Percentiles rank a stretch among this genome's conserved stretches.
Evolutionary conservation across 2,329 filamentous ascomycete genomes (phyloP).

Genomic region (Fulvia fulva): DNA sequence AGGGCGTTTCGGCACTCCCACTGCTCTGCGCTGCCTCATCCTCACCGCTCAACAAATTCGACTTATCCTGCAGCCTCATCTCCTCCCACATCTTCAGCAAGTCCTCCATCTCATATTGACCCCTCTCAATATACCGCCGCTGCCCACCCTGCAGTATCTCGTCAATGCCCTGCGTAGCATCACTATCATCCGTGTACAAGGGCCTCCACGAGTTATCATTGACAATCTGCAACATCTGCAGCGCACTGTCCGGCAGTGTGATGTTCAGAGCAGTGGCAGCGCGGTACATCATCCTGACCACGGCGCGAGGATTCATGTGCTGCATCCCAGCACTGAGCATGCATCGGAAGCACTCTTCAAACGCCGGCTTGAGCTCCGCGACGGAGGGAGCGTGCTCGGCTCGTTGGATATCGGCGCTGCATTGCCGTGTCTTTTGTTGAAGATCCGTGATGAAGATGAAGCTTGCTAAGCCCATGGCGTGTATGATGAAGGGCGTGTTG

Average conservation of each 20-base stretch:
- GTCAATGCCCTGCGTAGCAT: too few relatives aligned
- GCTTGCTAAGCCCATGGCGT: conserved; percentile 3
- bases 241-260: conserved; percentile 29
- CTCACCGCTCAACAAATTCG: not conserved
- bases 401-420: not conserved
- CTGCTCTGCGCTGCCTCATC: not conserved
- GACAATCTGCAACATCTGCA: not conserved
- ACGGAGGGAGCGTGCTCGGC: not conserved
- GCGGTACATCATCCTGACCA: conserved; percentile 6
- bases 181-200: not conserved
- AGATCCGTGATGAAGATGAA: conserved; percentile 9
- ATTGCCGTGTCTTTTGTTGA: not conserved
- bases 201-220: not conserved
- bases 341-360: conserved; percentile 12
- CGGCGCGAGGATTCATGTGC: conserved; percentile 4
- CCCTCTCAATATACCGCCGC: not conserved
- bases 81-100: conserved; percentile 2
- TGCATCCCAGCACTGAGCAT: conserved; percentile 11
- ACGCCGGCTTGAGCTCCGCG: not conserved
- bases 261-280: not conserved
- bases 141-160: not conserved
- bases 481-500: conserved; percentile 2
- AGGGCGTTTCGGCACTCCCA: too few relatives aligned
- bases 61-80: not conserved
- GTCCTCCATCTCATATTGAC: not conserved